Evolutionary conservation across 1,139 yeast genomes (phyloP).

Genomic region (Kodamaea suecica): DNA sequence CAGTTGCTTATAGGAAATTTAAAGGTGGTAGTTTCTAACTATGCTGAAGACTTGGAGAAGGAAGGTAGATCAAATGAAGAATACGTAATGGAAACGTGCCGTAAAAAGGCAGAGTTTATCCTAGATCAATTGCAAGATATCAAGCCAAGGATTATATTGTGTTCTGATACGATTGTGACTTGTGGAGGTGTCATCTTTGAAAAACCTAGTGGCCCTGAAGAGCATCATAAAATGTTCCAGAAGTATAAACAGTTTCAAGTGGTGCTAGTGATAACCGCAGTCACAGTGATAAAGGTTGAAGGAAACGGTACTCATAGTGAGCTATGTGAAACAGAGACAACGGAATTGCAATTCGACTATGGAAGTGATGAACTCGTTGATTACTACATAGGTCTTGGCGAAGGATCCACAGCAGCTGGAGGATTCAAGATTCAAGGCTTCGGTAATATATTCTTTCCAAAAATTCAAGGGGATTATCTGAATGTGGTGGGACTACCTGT

Average conservation of each 20-base stretch:
- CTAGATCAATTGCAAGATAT: constrained; percentile 32
- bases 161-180: constrained; percentile 88
- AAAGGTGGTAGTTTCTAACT: constrained; percentile 52
- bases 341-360: constrained; percentile 29
- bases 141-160: constrained; percentile 39
- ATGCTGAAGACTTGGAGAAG: constrained; percentile 74
- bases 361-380: constrained; percentile 50
- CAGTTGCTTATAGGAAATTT: constrained; percentile 60
- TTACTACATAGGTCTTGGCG: constrained; percentile 64
- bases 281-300: constrained; percentile 48
- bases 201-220: constrained; percentile 59
- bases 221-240: constrained; percentile 44
- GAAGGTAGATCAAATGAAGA: constrained; percentile 43
- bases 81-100: constrained; percentile 72
- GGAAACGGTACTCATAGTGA: constrained; percentile 17
- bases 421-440: constrained; percentile 83
- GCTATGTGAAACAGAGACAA: constrained; percentile 18
- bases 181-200: constrained; percentile 62
- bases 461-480: constrained; percentile 74
- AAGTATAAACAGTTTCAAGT: constrained; percentile 46
- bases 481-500: constrained; percentile 92
- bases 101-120: constrained; percentile 56
- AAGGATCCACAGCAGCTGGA: constrained; percentile 84
- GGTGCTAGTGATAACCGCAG: constrained; percentile 65
- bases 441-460: constrained; percentile 62